Percentiles rank a stretch among this genome's conserved stretches.
Evolutionary conservation across 768 basidiomycete genomes (phyloP).

Genomic region (Suillus ampliporus): DNA sequence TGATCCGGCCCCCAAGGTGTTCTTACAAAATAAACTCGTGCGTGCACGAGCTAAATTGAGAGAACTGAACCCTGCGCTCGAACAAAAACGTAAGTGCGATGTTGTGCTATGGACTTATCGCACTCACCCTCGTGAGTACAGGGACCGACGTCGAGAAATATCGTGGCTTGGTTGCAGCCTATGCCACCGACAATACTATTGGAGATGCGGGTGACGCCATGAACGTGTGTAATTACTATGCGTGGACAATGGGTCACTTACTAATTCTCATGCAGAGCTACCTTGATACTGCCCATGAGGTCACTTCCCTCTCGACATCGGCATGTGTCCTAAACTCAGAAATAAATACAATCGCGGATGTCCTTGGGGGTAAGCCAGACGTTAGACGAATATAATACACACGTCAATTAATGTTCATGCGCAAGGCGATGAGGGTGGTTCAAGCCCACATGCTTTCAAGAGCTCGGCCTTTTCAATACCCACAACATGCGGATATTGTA

Average conservation of each 20-base stretch:
- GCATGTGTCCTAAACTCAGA: slow-evolving; percentile 67
- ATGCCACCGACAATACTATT: slow-evolving; percentile 51
- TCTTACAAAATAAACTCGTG: slow-evolving; percentile 79
- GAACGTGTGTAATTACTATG: slow-evolving; percentile 21
- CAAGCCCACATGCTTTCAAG: slow-evolving; percentile 80
- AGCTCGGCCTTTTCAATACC: slow-evolving; percentile 87
- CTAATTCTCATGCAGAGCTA: slow-evolving; percentile 51
- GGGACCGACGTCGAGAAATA: slow-evolving; percentile 62
- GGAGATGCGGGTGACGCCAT: slow-evolving; percentile 54
- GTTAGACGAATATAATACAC: slow-evolving; percentile 17
- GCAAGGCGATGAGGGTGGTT: slow-evolving; percentile 76
- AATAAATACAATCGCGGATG: slow-evolving; percentile 59
- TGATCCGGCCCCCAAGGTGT: slow-evolving; percentile 74
- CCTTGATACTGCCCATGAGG: slow-evolving; percentile 67
- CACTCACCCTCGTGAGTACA: slow-evolving; percentile 31
- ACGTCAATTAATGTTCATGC: slow-evolving; percentile 11
- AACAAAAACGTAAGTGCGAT: slow-evolving; percentile 60
- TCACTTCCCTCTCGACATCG: slow-evolving; percentile 57
- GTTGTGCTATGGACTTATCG: slow-evolving; percentile 14
- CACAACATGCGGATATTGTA: slow-evolving; percentile 81
- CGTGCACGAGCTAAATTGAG: slow-evolving; percentile 63
- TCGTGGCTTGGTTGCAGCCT: slow-evolving; percentile 49
- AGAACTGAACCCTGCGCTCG: slow-evolving; percentile 62
- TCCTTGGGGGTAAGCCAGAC: slow-evolving; percentile 62
- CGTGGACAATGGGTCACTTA: slow-evolving; percentile 7